phyloP scores from a whole-genome alignment of 345 rosid species.

The Dipteronia sinensis region DNA sequence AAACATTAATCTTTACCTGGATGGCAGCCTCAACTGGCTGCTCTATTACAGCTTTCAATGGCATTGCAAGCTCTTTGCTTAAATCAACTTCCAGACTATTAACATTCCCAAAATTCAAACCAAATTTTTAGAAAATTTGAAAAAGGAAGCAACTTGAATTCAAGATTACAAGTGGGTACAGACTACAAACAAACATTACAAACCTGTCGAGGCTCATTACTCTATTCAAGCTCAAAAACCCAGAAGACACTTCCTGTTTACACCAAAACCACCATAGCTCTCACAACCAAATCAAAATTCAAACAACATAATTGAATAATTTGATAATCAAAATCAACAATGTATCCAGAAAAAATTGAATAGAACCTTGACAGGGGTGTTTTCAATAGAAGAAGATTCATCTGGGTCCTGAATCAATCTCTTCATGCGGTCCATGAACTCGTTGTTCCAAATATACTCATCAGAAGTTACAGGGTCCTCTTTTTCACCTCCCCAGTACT shows the following conservation, averaged over 20 bases:
- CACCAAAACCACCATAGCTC: slow-evolving; percentile 14
- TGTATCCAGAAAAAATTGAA: neutral
- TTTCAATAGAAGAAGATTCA: slow-evolving; percentile 30
- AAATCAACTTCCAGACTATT: slow-evolving; percentile 82
- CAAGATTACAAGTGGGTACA: slow-evolving; percentile 14
- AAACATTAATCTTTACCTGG: slow-evolving; percentile 38
- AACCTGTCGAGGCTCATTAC: slow-evolving; percentile 93
- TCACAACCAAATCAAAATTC: neutral
- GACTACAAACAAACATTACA: neutral
- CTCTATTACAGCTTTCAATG: slow-evolving; percentile 40
- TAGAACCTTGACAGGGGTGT: slow-evolving; percentile 52
- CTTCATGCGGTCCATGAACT: slow-evolving; percentile 80
- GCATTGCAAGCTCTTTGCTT: slow-evolving; percentile 68
- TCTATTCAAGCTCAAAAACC: slow-evolving; percentile 85
- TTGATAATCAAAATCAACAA: no score
- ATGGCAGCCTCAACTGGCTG: slow-evolving; percentile 33
- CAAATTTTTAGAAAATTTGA: neutral
- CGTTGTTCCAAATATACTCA: slow-evolving; percentile 91
- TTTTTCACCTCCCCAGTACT: slow-evolving; percentile 86
- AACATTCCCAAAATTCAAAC: slow-evolving; percentile 16
- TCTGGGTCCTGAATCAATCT: slow-evolving; percentile 54
- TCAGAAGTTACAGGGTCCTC: slow-evolving; percentile 88
- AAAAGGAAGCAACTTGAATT: slow-evolving; percentile 13
- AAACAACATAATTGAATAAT: neutral
- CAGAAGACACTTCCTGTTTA: slow-evolving; percentile 75